A percentile compares a stretch with the other conserved stretches of the same genome.
phyloP scores from a whole-genome alignment of 2,329 filamentous ascomycete species.

The Penicillium italicum region DNA sequence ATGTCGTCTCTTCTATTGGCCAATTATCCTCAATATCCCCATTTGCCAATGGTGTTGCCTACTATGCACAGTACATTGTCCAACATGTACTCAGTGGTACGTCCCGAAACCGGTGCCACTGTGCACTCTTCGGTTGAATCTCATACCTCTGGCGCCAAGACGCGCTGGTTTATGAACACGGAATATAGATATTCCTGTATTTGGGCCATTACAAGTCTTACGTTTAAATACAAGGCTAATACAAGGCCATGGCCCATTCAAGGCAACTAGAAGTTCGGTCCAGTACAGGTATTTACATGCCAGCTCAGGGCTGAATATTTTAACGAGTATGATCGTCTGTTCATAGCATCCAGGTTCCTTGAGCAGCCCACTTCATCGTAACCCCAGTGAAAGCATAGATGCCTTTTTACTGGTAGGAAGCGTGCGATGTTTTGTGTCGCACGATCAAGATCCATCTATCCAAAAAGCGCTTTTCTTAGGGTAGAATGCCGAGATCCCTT shows the following conservation, averaged over 20 bases:
- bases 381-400: too few species aligned
- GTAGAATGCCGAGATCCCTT: neutral
- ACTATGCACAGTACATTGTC: neutral
- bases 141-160: too few species aligned
- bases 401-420: neutral
- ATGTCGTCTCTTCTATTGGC: conserved; percentile 13
- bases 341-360: neutral
- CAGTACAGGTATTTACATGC: too few species aligned
- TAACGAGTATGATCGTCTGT: too few species aligned
- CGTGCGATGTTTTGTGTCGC: neutral
- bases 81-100: neutral
- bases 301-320: too few species aligned
- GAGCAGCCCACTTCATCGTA: neutral
- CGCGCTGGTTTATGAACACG: too few species aligned
- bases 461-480: neutral
- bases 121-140: too few species aligned
- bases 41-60: neutral
- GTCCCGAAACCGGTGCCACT: neutral
- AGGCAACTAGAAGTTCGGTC: too few species aligned
- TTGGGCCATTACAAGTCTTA: too few species aligned
- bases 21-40: neutral
- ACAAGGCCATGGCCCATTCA: too few species aligned
- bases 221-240: too few species aligned
- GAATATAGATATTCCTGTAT: too few species aligned
- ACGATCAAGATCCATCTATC: neutral